Evolutionary conservation across 495 filamentous ascomycete species (phyloP), one percentile per base, ranked within the genome.

Genomic region (Pseudomonodictys pantanalensis): DNA sequence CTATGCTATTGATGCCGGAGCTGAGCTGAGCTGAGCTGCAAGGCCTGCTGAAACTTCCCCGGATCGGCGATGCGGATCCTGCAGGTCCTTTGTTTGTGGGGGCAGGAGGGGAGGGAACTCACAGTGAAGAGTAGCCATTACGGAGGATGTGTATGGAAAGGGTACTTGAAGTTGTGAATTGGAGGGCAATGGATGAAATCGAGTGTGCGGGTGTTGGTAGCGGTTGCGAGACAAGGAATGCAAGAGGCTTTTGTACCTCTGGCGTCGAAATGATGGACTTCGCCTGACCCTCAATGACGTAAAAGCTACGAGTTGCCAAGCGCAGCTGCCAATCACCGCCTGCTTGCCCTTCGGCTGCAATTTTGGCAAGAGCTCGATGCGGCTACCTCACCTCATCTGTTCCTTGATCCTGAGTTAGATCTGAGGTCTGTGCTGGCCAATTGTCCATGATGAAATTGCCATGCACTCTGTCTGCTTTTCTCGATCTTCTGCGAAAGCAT

Each of bases 121-220:
- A 86, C 83, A 86, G 70, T 84, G 77, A 60, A 86, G 76, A 71
- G 81, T 82, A 17, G 83, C 79, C 83, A 85, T 85, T 69, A 65
- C 77, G 71, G 66, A 51, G 33, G 32, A 46, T 50, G n/a, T n/a
- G n/a, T n/a, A n/a, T 61, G 51, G 51, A 17, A 15, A 26, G 32
- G 29, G n/a, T 32, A 41, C 49, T 39, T 46, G 59, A 35, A 44
- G 18, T 62, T 51, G 52, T 4, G 41, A 33, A 33, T 23, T 29
- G 58, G 50, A 48, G 58, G 15, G 46, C 15, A 29, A 51, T 39
- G 60, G 46, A 45, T 12, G 3, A 47, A 43, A 56, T 47, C 22
- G 22, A 38, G 26, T 45, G 10, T 43, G 17, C 20, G 48, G 58
- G 25, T 12, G 26, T 30, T 43, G 62, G 32, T 52, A 35, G 15